These are phyloP conservation scores for Osmanthus fragrans DNA, from an alignment of 257 asterid species.

Conservation along the genomic window DNA sequence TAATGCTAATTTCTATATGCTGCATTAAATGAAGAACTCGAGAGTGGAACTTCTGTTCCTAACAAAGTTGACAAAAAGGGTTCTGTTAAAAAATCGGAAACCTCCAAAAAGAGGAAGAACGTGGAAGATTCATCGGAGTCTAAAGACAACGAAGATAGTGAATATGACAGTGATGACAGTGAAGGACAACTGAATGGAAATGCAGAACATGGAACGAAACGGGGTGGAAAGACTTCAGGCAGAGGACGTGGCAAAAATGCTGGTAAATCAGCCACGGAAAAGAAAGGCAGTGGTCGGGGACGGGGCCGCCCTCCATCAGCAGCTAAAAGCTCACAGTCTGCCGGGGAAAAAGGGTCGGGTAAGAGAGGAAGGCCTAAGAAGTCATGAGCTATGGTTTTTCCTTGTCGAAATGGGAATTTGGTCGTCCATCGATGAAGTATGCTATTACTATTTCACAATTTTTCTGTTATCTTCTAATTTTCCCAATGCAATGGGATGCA, in stretches of 20 bases:
- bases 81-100: slow-evolving; percentile 39
- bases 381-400: slow-evolving; percentile 29
- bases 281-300: slow-evolving; percentile 60
- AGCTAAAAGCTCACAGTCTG: slow-evolving; percentile 29
- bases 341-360: slow-evolving; percentile 44
- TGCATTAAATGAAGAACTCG: slow-evolving; percentile 51
- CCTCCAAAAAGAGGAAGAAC: slow-evolving; percentile 67
- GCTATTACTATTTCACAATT: not conserved
- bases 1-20: slow-evolving; percentile 22
- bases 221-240: slow-evolving; percentile 41
- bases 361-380: slow-evolving; percentile 79
- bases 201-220: slow-evolving; percentile 22
- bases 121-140: slow-evolving; percentile 56
- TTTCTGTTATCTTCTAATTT: not conserved
- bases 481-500: slow-evolving; percentile 31
- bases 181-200: slow-evolving; percentile 46
- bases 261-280: slow-evolving; percentile 36
- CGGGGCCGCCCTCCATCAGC: slow-evolving; percentile 65
- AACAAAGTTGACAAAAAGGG: slow-evolving; percentile 43
- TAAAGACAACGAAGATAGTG: slow-evolving; percentile 52
- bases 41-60: slow-evolving; percentile 28
- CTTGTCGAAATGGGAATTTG: not conserved
- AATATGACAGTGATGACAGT: slow-evolving; percentile 14
- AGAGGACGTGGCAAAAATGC: slow-evolving; percentile 56
- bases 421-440: slow-evolving; percentile 21